phyloP scores from a whole-genome alignment of 225 moss, liverwort and hornwort species.

The Antitrichia curtipendula region DNA sequence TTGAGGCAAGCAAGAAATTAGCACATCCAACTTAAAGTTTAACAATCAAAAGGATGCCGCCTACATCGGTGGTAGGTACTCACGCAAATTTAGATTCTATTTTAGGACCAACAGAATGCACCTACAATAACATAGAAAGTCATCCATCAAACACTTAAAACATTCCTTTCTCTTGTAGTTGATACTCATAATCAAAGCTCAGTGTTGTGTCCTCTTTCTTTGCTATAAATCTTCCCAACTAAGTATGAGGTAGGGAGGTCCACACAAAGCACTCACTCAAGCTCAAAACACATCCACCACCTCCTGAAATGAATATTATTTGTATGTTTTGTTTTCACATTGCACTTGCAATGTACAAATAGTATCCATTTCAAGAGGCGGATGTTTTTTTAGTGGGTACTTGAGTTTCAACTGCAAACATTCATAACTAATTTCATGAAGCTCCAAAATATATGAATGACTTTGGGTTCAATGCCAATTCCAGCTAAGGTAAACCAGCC shows the following conservation, averaged over 20 bases:
- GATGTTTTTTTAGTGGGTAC: rapidly evolving
- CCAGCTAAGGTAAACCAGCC: too few relatives aligned
- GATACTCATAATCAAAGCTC: rapidly evolving
- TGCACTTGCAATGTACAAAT: background rate
- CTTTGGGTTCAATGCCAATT: background rate
- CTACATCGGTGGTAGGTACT: rapidly evolving
- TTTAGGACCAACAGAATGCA: background rate
- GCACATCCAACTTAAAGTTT: background rate
- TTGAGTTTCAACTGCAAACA: rapidly evolving
- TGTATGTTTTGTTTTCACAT: background rate
- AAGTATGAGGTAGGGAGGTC: background rate
- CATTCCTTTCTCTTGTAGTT: too few relatives aligned
- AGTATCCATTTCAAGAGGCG: rapidly evolving
- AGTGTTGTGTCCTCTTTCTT: background rate
- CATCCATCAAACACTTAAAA: rapidly evolving
- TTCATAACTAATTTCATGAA: background rate
- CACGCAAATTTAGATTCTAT: background rate
- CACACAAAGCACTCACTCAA: background rate
- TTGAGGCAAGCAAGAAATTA: background rate
- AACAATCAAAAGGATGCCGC: background rate
- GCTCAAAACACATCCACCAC: background rate
- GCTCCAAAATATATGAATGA: background rate
- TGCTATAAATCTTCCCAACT: rapidly evolving
- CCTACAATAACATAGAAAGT: background rate
- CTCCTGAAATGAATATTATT: background rate